phyloP scores from a whole-genome alignment of 768 basidiomycete genomes.

The Crepidotus variabilis region DNA sequence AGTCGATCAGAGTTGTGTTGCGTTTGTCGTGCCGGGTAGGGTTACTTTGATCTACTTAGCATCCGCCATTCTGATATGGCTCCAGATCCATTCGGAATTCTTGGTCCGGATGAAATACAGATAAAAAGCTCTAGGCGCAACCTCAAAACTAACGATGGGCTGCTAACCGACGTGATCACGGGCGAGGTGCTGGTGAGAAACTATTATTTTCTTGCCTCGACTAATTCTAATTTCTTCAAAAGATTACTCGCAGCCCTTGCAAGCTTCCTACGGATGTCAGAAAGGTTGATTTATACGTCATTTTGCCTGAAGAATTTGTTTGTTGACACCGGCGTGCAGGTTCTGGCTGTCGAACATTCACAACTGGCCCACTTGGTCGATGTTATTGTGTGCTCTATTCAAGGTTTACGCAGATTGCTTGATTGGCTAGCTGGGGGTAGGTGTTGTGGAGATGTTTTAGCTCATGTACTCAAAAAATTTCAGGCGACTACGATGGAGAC shows the following conservation, averaged over 20 bases:
- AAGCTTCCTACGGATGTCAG: slow-evolving; percentile 64
- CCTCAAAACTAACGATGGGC: slow-evolving; percentile 37
- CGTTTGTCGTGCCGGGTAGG: slow-evolving; percentile 59
- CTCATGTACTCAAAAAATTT: not conserved
- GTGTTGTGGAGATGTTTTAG: slow-evolving; percentile 6
- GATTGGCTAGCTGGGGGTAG: slow-evolving; percentile 64
- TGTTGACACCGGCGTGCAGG: slow-evolving; percentile 30
- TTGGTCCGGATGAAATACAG: slow-evolving; percentile 53
- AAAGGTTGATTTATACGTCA: slow-evolving; percentile 37
- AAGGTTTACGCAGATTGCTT: slow-evolving; percentile 49
- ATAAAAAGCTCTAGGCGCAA: slow-evolving; percentile 46
- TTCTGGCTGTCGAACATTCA: slow-evolving; percentile 51
- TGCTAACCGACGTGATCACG: slow-evolving; percentile 42
- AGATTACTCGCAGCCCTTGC: slow-evolving; percentile 59
- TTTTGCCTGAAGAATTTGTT: not conserved
- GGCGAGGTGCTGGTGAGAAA: slow-evolving; percentile 48
- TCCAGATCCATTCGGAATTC: slow-evolving; percentile 53
- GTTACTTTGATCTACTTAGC: slow-evolving; percentile 31
- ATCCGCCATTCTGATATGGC: slow-evolving; percentile 43
- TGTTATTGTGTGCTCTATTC: slow-evolving; percentile 53
- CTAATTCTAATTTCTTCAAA: not conserved
- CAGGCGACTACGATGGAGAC: slow-evolving; percentile 75
- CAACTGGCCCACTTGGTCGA: slow-evolving; percentile 44
- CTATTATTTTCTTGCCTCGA: not conserved
- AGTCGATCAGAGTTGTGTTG: slow-evolving; percentile 51